phyloP scores from a whole-genome alignment of 2,329 filamentous ascomycete species.

The Aspergillus fumigatiaffinis region DNA sequence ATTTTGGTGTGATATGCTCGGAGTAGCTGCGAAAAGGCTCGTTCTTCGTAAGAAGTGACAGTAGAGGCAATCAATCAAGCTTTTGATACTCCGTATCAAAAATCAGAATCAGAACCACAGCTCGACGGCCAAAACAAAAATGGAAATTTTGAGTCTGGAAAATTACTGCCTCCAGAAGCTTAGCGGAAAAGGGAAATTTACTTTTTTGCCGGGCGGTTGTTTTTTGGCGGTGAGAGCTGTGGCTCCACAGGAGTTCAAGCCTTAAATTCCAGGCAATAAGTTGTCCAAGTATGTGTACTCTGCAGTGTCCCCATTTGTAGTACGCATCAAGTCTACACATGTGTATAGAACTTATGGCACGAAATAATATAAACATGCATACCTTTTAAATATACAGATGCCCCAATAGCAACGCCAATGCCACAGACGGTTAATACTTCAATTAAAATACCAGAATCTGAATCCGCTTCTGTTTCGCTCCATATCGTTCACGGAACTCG shows the following conservation, averaged over 20 bases:
- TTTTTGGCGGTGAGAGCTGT: slow-evolving; percentile 21
- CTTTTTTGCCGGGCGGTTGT: slow-evolving; percentile 24
- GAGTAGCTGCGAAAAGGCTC: background rate
- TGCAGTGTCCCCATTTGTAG: background rate
- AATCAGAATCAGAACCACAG: background rate
- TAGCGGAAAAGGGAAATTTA: slow-evolving; percentile 26
- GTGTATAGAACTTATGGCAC: background rate
- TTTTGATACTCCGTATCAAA: background rate
- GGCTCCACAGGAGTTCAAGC: background rate
- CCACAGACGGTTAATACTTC: slow-evolving; percentile 1
- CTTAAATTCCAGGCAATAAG: background rate
- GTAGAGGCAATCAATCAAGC: background rate
- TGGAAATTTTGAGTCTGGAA: background rate
- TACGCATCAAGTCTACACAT: background rate
- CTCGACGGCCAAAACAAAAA: slow-evolving; percentile 18
- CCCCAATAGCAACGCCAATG: slow-evolving; percentile 8
- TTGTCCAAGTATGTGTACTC: background rate
- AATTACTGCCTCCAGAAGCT: background rate
- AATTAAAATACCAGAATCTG: slow-evolving; percentile 49
- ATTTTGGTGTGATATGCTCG: slow-evolving; percentile 16
- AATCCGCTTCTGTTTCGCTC: slow-evolving; percentile 50
- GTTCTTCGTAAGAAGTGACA: background rate
- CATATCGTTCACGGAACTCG: slow-evolving; percentile 69
- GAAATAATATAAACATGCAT: background rate
- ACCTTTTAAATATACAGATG: background rate